Evolutionary conservation across 495 filamentous ascomycete genomes (phyloP).

Genomic region (Daldinia caldariorum): DNA sequence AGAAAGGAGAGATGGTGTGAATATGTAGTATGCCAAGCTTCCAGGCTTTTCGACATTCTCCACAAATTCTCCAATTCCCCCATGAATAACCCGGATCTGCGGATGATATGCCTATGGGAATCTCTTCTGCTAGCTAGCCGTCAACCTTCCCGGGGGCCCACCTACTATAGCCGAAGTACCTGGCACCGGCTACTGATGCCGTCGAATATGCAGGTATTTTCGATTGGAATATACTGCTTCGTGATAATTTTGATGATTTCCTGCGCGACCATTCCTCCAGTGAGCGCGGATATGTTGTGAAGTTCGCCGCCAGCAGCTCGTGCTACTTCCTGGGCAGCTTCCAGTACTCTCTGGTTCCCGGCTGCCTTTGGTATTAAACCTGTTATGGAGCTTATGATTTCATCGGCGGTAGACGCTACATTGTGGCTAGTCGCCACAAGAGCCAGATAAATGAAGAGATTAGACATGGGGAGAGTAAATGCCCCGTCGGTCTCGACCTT

Average conservation of each 20-base stretch:
- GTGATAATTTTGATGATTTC: conserved; percentile 97
- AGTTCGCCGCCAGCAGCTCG: conserved; percentile 86
- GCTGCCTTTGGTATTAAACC: conserved; percentile 57
- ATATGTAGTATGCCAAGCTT: conserved; percentile 48
- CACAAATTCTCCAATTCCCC: conserved; percentile 46
- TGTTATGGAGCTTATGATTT: conserved; percentile 55
- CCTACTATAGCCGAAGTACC: conserved; percentile 65
- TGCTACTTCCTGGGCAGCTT: conserved; percentile 72
- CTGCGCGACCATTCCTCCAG: conserved; percentile 92
- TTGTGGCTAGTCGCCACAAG: conserved; percentile 66
- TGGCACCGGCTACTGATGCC: conserved; percentile 82
- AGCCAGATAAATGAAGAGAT: conserved; percentile 82
- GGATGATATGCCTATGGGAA: conserved; percentile 49
- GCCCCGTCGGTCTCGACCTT: conserved; percentile 46
- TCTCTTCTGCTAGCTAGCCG: conserved; percentile 36
- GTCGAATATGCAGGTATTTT: conserved; percentile 94
- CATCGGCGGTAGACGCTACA: conserved; percentile 56
- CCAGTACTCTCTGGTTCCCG: conserved; percentile 56
- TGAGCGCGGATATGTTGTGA: conserved; percentile 92
- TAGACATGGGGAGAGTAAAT: conserved; percentile 62
- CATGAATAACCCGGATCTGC: conserved; percentile 58
- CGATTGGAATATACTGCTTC: conserved; percentile 93
- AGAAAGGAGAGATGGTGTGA: conserved; percentile 42
- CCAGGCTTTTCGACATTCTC: conserved; percentile 40
- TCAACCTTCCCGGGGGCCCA: conserved; percentile 25